phyloP scores from a whole-genome alignment of 2,329 filamentous ascomycete species.

The Rutstroemia sp. region DNA sequence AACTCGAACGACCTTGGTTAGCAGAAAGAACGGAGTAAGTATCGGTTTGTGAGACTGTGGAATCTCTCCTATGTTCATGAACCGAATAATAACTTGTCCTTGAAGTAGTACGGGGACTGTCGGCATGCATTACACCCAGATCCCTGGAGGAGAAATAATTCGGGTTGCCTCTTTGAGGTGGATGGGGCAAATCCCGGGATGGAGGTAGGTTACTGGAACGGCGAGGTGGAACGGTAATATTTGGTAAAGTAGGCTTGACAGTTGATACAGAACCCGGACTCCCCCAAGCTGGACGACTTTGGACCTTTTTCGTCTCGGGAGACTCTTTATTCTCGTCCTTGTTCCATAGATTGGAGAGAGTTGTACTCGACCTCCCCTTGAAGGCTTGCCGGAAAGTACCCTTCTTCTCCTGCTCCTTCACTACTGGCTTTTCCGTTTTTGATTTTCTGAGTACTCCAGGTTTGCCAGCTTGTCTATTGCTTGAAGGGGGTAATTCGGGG shows the following conservation, averaged over 20 bases:
- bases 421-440: conserved; percentile 24
- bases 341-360: conserved; percentile 41
- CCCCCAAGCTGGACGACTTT: conserved; percentile 23
- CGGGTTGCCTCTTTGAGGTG: conserved; percentile 32
- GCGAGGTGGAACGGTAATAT: conserved; percentile 28
- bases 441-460: conserved; percentile 27
- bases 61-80: conserved; percentile 45
- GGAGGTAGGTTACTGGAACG: conserved; percentile 27
- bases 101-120: conserved; percentile 35
- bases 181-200: conserved; percentile 30
- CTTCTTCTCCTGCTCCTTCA: conserved; percentile 37
- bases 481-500: conserved; percentile 15
- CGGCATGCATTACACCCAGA: conserved; percentile 24
- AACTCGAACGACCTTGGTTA: conserved; percentile 36
- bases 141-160: conserved; percentile 36
- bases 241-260: conserved; percentile 20
- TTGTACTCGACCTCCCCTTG: conserved; percentile 41
- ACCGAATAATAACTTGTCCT: conserved; percentile 43
- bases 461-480: conserved; percentile 22
- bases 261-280: conserved; percentile 17
- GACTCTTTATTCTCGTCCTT: conserved; percentile 34
- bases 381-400: conserved; percentile 41
- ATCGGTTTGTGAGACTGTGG: conserved; percentile 48
- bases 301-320: conserved; percentile 20
- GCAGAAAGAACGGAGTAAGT: conserved; percentile 45